phyloP scores from a whole-genome alignment of 345 rosid species.

The Lagerstroemia speciosa region DNA sequence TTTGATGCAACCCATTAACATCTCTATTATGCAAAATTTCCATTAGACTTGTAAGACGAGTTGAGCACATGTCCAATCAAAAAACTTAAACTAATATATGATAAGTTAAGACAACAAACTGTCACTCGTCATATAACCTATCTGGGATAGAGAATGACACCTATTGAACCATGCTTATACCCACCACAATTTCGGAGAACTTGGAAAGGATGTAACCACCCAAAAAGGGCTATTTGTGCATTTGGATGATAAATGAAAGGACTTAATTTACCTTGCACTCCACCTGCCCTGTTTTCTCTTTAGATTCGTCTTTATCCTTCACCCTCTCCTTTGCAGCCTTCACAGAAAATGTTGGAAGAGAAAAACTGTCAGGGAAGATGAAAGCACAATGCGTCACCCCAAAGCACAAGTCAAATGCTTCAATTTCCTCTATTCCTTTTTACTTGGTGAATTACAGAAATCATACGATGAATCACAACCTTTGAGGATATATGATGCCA shows the following conservation, averaged over 20 bases:
- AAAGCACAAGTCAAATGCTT: background rate
- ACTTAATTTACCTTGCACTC: conserved; percentile 70
- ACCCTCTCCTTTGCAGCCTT: conserved; percentile 56
- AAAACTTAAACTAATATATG: background rate
- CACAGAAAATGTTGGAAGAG: conserved; percentile 6
- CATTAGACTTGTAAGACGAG: background rate
- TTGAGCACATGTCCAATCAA: background rate
- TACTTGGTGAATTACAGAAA: background rate
- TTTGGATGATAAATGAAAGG: background rate
- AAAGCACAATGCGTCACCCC: background rate
- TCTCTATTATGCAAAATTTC: no score
- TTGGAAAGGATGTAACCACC: background rate
- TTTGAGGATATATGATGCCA: background rate
- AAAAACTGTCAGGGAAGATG: background rate
- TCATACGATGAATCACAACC: background rate
- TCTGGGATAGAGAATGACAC: background rate
- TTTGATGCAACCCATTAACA: no score
- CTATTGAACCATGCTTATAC: background rate
- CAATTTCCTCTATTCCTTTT: background rate
- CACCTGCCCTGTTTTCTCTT: conserved; percentile 44
- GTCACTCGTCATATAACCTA: background rate
- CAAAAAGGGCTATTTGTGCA: background rate
- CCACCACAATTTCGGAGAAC: background rate
- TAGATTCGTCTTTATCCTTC: conserved; percentile 52
- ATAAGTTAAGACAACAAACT: background rate